These are phyloP conservation scores for Pichia thaimueangensis DNA, from an alignment of 805 yeast genomes.

Conservation along the genomic window DNA sequence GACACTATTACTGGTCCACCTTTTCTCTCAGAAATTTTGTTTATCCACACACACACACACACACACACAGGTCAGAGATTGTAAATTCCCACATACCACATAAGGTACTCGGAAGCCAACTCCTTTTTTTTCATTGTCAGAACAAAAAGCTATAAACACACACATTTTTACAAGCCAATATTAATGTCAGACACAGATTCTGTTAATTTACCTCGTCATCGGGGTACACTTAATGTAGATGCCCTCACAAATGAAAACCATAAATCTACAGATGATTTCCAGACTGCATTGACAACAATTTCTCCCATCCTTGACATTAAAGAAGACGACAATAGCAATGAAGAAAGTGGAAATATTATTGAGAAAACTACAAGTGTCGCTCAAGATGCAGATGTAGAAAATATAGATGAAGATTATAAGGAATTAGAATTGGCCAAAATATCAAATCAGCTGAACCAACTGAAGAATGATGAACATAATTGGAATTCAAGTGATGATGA, in stretches of 20 bases:
- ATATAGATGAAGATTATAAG: background rate
- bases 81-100: too few species aligned
- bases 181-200: constrained; percentile 4
- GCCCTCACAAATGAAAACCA: too few species aligned
- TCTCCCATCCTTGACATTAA: background rate
- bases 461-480: constrained; percentile 6
- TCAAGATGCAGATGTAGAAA: background rate
- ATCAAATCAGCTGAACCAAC: background rate
- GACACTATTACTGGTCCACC: too few species aligned
- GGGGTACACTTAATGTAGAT: constrained; percentile 26
- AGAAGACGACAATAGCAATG: background rate
- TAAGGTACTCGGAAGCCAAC: too few species aligned
- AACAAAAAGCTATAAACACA: too few species aligned
- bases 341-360: too few species aligned
- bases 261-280: background rate
- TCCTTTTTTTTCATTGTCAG: too few species aligned
- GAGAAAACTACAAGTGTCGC: too few species aligned
- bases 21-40: too few species aligned
- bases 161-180: too few species aligned
- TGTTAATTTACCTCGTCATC: constrained; percentile 22
- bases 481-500: constrained; percentile 14
- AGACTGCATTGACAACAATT: background rate
- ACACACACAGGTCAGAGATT: background rate
- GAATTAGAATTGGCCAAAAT: background rate
- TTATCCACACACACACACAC: background rate